Base-by-base conservation (phyloP, 179 eudicot genomes). In the Patellifolia procumbens region DNA sequence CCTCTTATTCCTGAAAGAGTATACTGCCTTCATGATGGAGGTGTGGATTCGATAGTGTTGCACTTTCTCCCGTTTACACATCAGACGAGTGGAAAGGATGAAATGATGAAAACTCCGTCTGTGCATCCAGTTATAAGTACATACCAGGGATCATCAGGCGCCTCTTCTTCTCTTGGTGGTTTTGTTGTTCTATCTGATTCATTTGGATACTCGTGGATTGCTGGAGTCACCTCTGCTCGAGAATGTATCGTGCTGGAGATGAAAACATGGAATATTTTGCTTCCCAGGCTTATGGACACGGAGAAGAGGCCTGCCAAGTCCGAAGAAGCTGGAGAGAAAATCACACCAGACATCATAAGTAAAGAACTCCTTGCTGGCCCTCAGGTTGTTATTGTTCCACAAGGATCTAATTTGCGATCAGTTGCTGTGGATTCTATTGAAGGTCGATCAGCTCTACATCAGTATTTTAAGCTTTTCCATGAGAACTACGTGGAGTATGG, bases 401-500 rank as follows among this genome's bases (percentile, higher is more conserved):
- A 86, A 35, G 87, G 92, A 39, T 84, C 91, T 56, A 86, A 81
- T 61, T 67, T 87, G 51, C 90, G 86, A 53, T 81, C 97, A 76
- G 84, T 86, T 65, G 61, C 83, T 80, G 95, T 92, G 75, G 97
- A 95, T 87, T 90, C 99, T 59, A 93, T 95, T 74, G 99, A 95
- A 77, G 99, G 99, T 43, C 89, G 97, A 76, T 87, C 95, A 69
- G 81, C 89, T 71, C 88, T 95, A 85, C 99, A 93, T 84, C 93
- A 93, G 53, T 95, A 91, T 84, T 89, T 87, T 82, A 93, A 91
- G 88, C 90, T 93, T 77, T 95, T 95, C 76, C 97, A 93, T 85
- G 99, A 93, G 81, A 95, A 90, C 83, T 93, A 95, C 56, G 92
- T 91, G 79, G 97, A 93, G 83, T 95, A 95, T 83, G 97, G 95